Percentiles rank a stretch among this genome's conserved stretches.
These are phyloP conservation scores for Grigorovia jiainica DNA, from an alignment of 805 yeast species.

Conservation along the genomic window DNA sequence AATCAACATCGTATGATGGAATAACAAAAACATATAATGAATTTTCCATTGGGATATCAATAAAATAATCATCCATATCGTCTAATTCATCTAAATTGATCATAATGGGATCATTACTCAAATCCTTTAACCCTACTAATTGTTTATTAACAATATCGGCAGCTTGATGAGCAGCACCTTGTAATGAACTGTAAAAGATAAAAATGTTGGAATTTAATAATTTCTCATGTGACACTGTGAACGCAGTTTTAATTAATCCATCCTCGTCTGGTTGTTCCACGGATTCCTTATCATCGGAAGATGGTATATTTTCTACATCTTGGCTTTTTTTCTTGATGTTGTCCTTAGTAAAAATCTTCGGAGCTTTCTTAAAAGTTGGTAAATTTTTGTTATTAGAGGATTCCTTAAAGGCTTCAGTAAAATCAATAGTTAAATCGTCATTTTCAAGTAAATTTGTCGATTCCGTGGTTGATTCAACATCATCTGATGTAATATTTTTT, in stretches of 20 bases:
- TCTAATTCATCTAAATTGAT: constrained; percentile 71
- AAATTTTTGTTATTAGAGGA: not conserved
- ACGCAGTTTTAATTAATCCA: constrained; percentile 20
- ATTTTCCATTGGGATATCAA: constrained; percentile 48
- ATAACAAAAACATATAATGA: constrained; percentile 61
- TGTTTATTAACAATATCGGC: constrained; percentile 44
- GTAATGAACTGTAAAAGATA: constrained; percentile 75
- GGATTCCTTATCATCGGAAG: not conserved
- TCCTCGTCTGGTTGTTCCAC: constrained; percentile 24
- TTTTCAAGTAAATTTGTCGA: not conserved
- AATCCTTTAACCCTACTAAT: constrained; percentile 21
- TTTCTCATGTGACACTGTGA: constrained; percentile 34
- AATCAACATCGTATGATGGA: constrained; percentile 88
- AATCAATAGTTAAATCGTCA: constrained; percentile 29
- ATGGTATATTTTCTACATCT: not conserved
- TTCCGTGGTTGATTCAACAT: not conserved
- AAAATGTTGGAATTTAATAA: constrained; percentile 47
- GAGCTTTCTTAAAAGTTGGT: constrained; percentile 2
- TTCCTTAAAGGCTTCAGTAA: constrained; percentile 29
- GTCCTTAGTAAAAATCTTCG: constrained; percentile 8
- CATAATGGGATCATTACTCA: constrained; percentile 40
- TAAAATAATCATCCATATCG: constrained; percentile 75
- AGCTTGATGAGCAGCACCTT: constrained; percentile 69
- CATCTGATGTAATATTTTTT: not conserved
- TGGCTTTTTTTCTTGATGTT: not conserved